A percentile compares a stretch with the other conserved stretches of the same genome.
These are phyloP conservation scores for Neurospora crassa DNA, from an alignment of 2,329 filamentous ascomycete species.

Conservation along the genomic window DNA sequence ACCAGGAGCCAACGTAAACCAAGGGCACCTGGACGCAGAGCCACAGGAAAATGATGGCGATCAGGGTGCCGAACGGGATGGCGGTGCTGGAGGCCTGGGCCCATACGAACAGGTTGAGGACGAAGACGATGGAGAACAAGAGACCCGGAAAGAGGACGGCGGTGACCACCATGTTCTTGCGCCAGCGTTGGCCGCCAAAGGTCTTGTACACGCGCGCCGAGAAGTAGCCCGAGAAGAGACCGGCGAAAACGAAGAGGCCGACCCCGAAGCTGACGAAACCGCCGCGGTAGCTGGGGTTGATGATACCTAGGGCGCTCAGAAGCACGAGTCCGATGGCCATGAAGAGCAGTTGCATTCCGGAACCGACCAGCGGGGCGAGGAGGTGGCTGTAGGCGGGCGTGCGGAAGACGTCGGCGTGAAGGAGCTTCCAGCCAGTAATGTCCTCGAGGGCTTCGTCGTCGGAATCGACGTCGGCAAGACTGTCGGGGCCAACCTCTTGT, in stretches of 20 bases:
- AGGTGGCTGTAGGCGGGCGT: slow-evolving; percentile 60
- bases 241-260: slow-evolving; percentile 74
- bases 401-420: slow-evolving; percentile 83
- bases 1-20: slow-evolving; percentile 72
- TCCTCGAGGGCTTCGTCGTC: slow-evolving; percentile 72
- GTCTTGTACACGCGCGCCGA: slow-evolving; percentile 76
- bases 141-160: slow-evolving; percentile 72
- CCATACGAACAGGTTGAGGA: slow-evolving; percentile 85
- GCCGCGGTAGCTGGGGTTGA: slow-evolving; percentile 84
- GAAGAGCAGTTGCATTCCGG: slow-evolving; percentile 77
- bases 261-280: slow-evolving; percentile 79
- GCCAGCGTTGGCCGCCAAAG: slow-evolving; percentile 66
- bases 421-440: slow-evolving; percentile 76
- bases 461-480: slow-evolving; percentile 37
- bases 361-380: slow-evolving; percentile 72
- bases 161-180: slow-evolving; percentile 68
- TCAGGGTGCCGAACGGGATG: slow-evolving; percentile 69
- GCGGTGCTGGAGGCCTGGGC: slow-evolving; percentile 81
- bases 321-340: slow-evolving; percentile 65
- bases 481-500: slow-evolving; percentile 36
- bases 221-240: slow-evolving; percentile 79
- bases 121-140: slow-evolving; percentile 63
- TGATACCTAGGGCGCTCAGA: slow-evolving; percentile 63
- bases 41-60: slow-evolving; percentile 68
- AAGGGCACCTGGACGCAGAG: slow-evolving; percentile 78